Conservation (phyloP, 169 alveolate genomes). For the Plasmodium vivax region DNA sequence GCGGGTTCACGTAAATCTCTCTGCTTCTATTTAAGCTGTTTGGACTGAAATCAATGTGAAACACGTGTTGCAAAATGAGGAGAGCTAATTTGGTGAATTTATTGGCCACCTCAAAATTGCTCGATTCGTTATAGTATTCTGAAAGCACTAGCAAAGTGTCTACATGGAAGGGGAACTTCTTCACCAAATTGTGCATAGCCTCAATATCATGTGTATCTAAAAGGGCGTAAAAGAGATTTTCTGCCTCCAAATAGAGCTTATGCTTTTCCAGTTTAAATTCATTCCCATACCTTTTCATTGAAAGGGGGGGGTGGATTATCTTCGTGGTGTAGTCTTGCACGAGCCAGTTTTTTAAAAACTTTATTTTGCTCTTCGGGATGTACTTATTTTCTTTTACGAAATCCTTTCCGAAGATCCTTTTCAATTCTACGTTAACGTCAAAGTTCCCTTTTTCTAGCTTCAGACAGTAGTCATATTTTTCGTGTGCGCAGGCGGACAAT, state of each 20-base stretch:
- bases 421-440: conserved; percentile 47
- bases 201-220: conserved; percentile 48
- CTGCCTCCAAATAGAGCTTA: conserved; percentile 45
- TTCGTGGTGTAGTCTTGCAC: conserved; percentile 41
- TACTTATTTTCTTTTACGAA: conserved; percentile 47
- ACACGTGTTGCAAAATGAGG: conserved; percentile 31
- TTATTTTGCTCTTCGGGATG: conserved; percentile 37
- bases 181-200: conserved; percentile 22
- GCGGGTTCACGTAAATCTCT: conserved; percentile 24
- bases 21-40: background rate
- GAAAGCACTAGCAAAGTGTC: conserved; percentile 35
- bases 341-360: conserved; percentile 52
- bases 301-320: conserved; percentile 19
- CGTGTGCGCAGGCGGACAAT: conserved; percentile 52
- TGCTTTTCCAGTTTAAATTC: conserved; percentile 32
- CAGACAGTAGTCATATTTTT: conserved; percentile 34
- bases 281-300: conserved; percentile 6
- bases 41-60: conserved; percentile 37
- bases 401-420: conserved; percentile 57
- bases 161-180: conserved; percentile 37
- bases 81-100: conserved; percentile 31
- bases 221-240: conserved; percentile 23
- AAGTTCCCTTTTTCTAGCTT: conserved; percentile 56
- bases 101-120: conserved; percentile 38
- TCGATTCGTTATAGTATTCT: conserved; percentile 38